Evolutionary conservation across 169 alveolate species (phyloP).

Genomic region (Theileria equi): DNA sequence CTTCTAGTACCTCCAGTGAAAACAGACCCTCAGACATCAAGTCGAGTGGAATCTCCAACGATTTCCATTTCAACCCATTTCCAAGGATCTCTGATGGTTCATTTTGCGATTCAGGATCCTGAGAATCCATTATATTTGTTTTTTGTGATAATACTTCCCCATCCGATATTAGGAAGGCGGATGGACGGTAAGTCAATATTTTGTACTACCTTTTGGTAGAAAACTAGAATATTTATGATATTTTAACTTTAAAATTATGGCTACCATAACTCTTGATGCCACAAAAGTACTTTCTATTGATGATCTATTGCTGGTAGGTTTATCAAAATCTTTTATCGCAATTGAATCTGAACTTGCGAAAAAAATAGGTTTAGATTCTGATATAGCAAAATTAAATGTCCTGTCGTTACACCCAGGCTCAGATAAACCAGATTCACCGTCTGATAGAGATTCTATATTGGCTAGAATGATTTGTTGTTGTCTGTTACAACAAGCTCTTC

Average conservation of each 20-base stretch:
- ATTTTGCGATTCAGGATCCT: neutral
- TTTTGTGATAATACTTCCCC: conserved; percentile 1
- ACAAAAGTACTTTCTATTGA: conserved; percentile 55
- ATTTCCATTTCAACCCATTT: conserved; percentile 27
- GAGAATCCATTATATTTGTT: conserved; percentile 1
- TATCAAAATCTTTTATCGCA: conserved; percentile 35
- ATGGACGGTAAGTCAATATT: neutral
- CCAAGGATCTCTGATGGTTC: neutral
- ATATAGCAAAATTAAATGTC: neutral
- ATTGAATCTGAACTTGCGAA: conserved; percentile 56
- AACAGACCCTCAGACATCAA: conserved; percentile 54
- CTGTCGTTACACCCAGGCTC: neutral
- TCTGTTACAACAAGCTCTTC: conserved; percentile 46
- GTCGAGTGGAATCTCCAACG: conserved; percentile 35
- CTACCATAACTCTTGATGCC: conserved; percentile 39
- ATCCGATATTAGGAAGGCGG: neutral
- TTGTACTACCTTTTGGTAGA: neutral
- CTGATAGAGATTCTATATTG: conserved; percentile 12
- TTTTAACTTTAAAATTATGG: conserved; percentile 22
- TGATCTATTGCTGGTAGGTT: conserved; percentile 54
- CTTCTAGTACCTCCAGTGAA: conserved; percentile 45
- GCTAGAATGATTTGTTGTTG: conserved; percentile 51
- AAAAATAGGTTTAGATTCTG: conserved; percentile 1
- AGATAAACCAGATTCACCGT: neutral
- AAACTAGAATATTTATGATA: conserved; percentile 8